Evolutionary conservation across 1,284 basidiomycete genomes (phyloP).

Genomic region (Xanthoconium separans): DNA sequence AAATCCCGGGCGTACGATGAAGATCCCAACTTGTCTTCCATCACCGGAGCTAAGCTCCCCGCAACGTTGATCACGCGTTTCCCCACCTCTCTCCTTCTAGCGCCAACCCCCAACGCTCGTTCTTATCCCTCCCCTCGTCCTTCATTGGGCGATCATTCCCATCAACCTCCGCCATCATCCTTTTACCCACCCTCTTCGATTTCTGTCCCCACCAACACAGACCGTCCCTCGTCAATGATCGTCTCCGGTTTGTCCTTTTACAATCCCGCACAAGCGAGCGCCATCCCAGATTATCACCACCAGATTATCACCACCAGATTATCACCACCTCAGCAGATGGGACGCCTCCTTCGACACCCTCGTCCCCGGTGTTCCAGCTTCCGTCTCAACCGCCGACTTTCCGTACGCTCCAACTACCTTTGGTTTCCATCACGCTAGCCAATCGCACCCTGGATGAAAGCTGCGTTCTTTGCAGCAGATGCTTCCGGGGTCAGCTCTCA

Average conservation of each 20-base stretch:
- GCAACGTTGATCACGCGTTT: background rate
- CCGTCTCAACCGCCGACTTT: background rate
- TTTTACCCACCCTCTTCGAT: constrained; percentile 8
- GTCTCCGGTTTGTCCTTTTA: constrained; percentile 26
- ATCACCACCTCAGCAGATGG: constrained; percentile 20
- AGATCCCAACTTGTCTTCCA: constrained; percentile 10
- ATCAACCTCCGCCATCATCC: background rate
- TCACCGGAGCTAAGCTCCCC: constrained; percentile 30
- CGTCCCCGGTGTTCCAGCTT: background rate
- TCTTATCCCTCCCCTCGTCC: background rate
- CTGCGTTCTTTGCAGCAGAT: constrained; percentile 84
- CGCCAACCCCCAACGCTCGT: background rate
- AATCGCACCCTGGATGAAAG: constrained; percentile 84
- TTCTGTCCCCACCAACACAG: background rate
- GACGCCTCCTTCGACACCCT: constrained; percentile 16
- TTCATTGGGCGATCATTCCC: background rate
- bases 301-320: constrained; percentile 11
- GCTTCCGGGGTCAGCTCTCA: constrained; percentile 87
- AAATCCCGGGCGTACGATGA: constrained; percentile 19
- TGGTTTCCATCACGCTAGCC: background rate
- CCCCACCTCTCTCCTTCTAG: background rate
- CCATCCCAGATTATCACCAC: constrained; percentile 16
- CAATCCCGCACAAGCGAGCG: constrained; percentile 22
- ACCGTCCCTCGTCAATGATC: constrained; percentile 8
- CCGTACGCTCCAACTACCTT: constrained; percentile 1